phyloP scores from a whole-genome alignment of 2,329 filamentous ascomycete species.

The Pseudopithomyces maydicus region DNA sequence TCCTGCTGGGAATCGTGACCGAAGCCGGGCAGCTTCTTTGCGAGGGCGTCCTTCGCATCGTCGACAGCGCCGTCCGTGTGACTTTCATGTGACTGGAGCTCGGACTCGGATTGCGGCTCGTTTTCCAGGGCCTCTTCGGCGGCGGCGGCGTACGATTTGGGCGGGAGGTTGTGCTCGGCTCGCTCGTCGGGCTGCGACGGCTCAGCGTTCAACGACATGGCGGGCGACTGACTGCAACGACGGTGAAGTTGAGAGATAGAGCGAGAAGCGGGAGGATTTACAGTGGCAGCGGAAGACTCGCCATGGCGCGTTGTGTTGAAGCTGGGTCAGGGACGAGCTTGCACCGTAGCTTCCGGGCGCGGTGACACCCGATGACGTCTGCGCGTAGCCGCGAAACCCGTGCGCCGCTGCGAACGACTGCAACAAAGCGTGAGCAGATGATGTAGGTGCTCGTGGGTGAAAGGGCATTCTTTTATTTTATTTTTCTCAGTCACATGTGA shows the following conservation, averaged over 20 bases:
- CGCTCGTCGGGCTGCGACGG: constrained; percentile 48
- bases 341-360: constrained; percentile 17
- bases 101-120: neutral
- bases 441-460: neutral
- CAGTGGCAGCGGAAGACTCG: neutral
- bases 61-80: constrained; percentile 13
- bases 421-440: neutral
- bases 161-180: constrained; percentile 43
- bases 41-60: constrained; percentile 1
- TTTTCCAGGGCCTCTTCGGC: constrained; percentile 38
- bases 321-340: constrained; percentile 24
- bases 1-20: constrained; percentile 15
- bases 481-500: no score
- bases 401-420: neutral
- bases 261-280: neutral
- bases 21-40: constrained; percentile 14
- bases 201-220: constrained; percentile 50
- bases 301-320: constrained; percentile 25
- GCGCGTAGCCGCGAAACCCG: neutral
- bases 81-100: constrained; percentile 29
- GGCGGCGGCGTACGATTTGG: constrained; percentile 52
- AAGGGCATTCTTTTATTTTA: neutral
- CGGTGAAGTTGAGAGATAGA: neutral
- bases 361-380: constrained; percentile 6
- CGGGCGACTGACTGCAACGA: constrained; percentile 13